Conservation (phyloP, 2,329 filamentous ascomycete species). For the Clonostachys chloroleuca region DNA sequence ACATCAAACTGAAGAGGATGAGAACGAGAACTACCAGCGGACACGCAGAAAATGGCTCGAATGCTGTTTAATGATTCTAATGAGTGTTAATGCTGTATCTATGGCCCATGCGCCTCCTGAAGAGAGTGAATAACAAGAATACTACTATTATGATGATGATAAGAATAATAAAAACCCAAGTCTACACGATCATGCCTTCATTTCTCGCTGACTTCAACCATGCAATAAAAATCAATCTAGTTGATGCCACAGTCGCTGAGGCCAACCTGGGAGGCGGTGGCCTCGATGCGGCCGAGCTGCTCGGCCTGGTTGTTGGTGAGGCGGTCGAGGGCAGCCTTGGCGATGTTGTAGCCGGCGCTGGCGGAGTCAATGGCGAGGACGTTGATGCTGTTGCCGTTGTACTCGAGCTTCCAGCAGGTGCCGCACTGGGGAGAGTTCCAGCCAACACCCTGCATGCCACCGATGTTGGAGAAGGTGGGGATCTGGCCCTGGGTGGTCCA, state of each 20-base stretch:
- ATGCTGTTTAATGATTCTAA: too few relatives aligned
- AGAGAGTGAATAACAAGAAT: not conserved
- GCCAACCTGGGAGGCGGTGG: slow-evolving; percentile 36
- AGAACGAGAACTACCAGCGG: too few relatives aligned
- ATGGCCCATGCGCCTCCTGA: too few relatives aligned
- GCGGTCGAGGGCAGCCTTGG: slow-evolving; percentile 47
- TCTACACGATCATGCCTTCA: not conserved
- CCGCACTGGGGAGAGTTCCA: slow-evolving; percentile 57
- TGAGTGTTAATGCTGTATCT: too few relatives aligned
- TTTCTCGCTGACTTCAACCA: too few relatives aligned
- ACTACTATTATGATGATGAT: not conserved
- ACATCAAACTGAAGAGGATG: too few relatives aligned
- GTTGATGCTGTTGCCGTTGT: slow-evolving; percentile 44
- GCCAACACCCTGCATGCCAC: slow-evolving; percentile 46
- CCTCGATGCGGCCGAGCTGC: slow-evolving; percentile 47
- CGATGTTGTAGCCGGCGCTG: slow-evolving; percentile 49
- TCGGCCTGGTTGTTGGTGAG: slow-evolving; percentile 48
- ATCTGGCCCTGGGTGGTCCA: slow-evolving; percentile 51
- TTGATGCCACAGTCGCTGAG: slow-evolving; percentile 34
- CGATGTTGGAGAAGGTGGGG: slow-evolving; percentile 49
- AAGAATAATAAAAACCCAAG: not conserved
- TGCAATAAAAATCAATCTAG: slow-evolving; percentile 6
- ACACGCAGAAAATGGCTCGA: too few relatives aligned
- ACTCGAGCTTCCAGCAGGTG: slow-evolving; percentile 52
- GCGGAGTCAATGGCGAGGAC: slow-evolving; percentile 53